Conservation (phyloP, 1,284 basidiomycete species). For the Tremellales sp. region DNA sequence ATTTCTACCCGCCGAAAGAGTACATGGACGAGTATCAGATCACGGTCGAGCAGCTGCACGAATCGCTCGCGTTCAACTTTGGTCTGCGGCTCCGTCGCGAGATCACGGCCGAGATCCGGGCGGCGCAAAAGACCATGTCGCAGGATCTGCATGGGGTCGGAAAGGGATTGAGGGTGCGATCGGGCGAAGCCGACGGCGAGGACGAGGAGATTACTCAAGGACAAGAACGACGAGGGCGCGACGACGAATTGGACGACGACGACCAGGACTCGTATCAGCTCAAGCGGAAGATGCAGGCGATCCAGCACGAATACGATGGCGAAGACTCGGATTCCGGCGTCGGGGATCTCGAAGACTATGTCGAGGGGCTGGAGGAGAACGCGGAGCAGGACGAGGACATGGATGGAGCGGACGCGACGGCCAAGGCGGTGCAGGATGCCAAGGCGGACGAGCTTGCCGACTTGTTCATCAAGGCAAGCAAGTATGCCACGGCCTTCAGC, state of each 20-base stretch:
- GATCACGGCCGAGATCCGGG: conserved; percentile 81
- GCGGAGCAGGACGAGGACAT: conserved; percentile 50
- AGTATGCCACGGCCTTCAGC: conserved; percentile 60
- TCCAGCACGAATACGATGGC: conserved; percentile 67
- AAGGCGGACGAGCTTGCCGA: conserved; percentile 48
- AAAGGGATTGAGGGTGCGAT: conserved; percentile 59
- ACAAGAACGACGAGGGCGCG: conserved; percentile 39
- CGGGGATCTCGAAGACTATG: conserved; percentile 58
- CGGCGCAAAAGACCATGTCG: conserved; percentile 73
- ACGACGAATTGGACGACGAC: conserved; percentile 62
- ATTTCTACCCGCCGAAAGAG: conserved; percentile 83
- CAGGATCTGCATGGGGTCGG: conserved; percentile 78
- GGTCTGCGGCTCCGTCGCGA: conserved; percentile 82
- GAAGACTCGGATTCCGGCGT: conserved; percentile 58
- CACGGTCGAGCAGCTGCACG: conserved; percentile 67
- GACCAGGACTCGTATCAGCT: conserved; percentile 71
- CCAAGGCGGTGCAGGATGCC: conserved; percentile 51
- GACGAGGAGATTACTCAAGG: conserved; percentile 47
- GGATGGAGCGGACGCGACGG: conserved; percentile 51
- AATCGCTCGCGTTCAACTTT: conserved; percentile 71
- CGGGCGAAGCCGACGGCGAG: conserved; percentile 51
- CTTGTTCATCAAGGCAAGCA: conserved; percentile 52
- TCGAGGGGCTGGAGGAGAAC: conserved; percentile 58
- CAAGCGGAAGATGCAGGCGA: conserved; percentile 60
- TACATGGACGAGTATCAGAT: conserved; percentile 84